A percentile compares a stretch with the other conserved stretches of the same genome.
phyloP scores from a whole-genome alignment of 1,284 basidiomycete species.

The Inonotus obliquus region DNA sequence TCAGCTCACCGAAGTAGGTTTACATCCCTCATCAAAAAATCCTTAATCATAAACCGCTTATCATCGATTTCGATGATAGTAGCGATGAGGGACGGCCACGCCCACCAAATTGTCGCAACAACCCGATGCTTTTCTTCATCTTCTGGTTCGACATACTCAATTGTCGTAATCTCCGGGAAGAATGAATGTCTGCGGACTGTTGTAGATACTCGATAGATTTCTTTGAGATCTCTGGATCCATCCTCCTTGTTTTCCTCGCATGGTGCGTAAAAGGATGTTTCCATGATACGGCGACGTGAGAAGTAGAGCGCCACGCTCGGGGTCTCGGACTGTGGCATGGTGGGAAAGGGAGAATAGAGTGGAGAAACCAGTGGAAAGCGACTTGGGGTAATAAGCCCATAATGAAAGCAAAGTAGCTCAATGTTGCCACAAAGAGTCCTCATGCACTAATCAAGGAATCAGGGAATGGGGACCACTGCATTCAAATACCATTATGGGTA shows the following conservation, averaged over 20 bases:
- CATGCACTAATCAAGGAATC: too few relatives aligned
- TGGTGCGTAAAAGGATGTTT: constrained; percentile 2
- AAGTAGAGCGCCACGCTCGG: constrained; percentile 5
- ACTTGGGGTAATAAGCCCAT: background rate
- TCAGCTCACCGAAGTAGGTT: background rate
- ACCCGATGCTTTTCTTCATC: background rate
- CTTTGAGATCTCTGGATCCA: background rate
- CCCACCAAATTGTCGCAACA: constrained; percentile 3
- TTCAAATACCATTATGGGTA: background rate
- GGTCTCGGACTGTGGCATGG: background rate
- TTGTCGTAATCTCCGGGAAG: constrained; percentile 4
- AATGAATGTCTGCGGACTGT: background rate
- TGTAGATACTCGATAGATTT: constrained; percentile 7
- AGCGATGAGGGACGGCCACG: constrained; percentile 2
- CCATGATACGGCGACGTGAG: constrained; percentile 5
- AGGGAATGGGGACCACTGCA: too few relatives aligned
- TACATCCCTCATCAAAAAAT: constrained; percentile 6
- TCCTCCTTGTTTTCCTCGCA: background rate
- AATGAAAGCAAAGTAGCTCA: background rate
- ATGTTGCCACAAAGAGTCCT: background rate
- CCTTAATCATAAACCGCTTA: background rate
- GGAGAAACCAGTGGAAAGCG: background rate
- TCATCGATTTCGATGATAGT: constrained; percentile 5
- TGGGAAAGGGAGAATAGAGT: background rate
- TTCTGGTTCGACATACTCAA: constrained; percentile 5